Base-by-base conservation (phyloP, 495 filamentous ascomycete genomes). In the Bathelium albidoporum region DNA sequence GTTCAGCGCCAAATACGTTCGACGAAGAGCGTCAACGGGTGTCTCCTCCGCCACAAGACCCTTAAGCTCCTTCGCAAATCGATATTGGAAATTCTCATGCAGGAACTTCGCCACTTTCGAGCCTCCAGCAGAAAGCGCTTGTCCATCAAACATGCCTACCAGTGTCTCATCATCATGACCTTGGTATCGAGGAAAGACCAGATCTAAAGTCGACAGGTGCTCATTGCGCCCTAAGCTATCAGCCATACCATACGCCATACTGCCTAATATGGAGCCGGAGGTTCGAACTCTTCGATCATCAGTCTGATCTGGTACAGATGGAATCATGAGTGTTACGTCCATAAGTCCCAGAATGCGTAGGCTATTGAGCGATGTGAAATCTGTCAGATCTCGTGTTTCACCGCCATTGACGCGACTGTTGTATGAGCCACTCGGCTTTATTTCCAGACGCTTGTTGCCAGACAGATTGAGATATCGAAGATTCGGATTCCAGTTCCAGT, bases 401-500 rank as follows among this genome's bases (percentile, higher is more conserved):
- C 69, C 66, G 24, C 65, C 72, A 45, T 81, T 84, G 68, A 80
- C 83, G 24, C 78, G 76, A 2, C 77, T 75, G 44, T 59, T 22
- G 58, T 76, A 75, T 34, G 79, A 75, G 62, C 83, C 82, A 68
- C 87, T 90, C 0, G 89, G 89, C 73, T 97, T 97, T 75, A 99
- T 99, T 75, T 99, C 95, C 44, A 99, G 75, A 32, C 93, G 86
- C 74, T 96, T 95, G 78, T 99, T 99, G 28, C 95, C 94, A 7
- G 93, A 97, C 64, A 99, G 83, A 69, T 97, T 99, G 64, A 99
- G 86, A 69, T 95, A 97, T 65, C 91, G 89, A 62, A 99, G 78
- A 65, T 95, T 92, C 41, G 87, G 87, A 65, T 97, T 99, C 82
- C 92, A 90, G 73, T 97, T 97, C 94, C 94, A 99, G 69, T 99